phyloP scores from a whole-genome alignment of 2,329 filamentous ascomycete genomes.

The Fusarium multiceps region DNA sequence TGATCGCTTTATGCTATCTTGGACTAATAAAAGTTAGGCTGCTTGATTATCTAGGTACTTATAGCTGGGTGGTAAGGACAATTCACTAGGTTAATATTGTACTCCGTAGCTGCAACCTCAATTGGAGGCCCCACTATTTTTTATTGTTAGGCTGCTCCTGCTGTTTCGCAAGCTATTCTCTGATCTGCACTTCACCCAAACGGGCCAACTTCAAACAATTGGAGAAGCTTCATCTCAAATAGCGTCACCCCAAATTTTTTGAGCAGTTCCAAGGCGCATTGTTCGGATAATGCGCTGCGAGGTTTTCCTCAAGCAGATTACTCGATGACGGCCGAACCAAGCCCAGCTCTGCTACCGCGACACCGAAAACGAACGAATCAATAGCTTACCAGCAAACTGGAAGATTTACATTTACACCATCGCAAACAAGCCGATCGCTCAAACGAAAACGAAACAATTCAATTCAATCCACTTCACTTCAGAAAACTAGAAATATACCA shows the following conservation, averaged over 20 bases:
- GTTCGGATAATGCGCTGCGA: constrained; percentile 47
- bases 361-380: constrained; percentile 40
- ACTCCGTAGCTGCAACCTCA: background rate
- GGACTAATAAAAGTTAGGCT: background rate
- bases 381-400: constrained; percentile 13
- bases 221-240: constrained; percentile 17
- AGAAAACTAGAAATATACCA: background rate
- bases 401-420: background rate
- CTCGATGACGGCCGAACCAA: constrained; percentile 48
- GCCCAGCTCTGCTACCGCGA: constrained; percentile 38
- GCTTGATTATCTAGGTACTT: too few relatives aligned
- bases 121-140: constrained; percentile 26
- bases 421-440: constrained; percentile 6
- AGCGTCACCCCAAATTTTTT: background rate
- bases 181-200: constrained; percentile 27
- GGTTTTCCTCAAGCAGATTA: constrained; percentile 21
- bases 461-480: background rate
- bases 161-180: constrained; percentile 24
- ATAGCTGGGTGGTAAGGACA: too few relatives aligned
- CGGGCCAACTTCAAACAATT: constrained; percentile 14
- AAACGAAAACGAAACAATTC: background rate
- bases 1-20: background rate
- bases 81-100: background rate
- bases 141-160: constrained; percentile 12
- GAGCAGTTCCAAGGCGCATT: constrained; percentile 27